A percentile compares a stretch with the other conserved stretches of the same genome.
Conservation (phyloP, 495 filamentous ascomycete genomes). For the Wilcoxina mikolae region DNA sequence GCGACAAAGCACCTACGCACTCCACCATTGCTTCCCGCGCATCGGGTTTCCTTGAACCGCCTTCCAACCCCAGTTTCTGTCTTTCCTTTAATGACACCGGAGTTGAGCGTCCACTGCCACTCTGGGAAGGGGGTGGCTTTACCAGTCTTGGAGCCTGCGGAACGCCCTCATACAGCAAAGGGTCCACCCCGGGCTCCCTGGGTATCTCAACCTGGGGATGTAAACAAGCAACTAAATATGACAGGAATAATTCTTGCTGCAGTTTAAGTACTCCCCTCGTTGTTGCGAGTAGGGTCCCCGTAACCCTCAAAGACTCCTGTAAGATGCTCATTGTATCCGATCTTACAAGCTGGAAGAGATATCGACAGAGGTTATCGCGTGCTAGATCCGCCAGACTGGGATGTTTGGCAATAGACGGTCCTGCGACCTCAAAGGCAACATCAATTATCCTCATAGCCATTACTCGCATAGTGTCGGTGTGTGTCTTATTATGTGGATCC, state of each 20-base stretch:
- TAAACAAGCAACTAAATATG: constrained; percentile 84
- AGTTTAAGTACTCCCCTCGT: constrained; percentile 87
- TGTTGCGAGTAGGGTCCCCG: constrained; percentile 77
- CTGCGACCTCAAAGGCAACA: constrained; percentile 90
- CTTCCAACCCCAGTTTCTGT: constrained; percentile 85
- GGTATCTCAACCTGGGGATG: constrained; percentile 89
- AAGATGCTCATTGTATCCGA: constrained; percentile 91
- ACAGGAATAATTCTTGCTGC: constrained; percentile 92
- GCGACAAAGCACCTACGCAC: constrained; percentile 74
- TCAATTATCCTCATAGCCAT: constrained; percentile 97
- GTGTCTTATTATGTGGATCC: constrained; percentile 79
- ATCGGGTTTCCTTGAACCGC: constrained; percentile 79
- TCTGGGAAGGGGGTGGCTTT: constrained; percentile 64
- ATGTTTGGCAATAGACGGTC: constrained; percentile 87
- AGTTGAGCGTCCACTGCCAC: constrained; percentile 69
- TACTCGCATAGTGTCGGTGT: constrained; percentile 87
- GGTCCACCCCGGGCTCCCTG: constrained; percentile 75
- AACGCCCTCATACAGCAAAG: constrained; percentile 81
- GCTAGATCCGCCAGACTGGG: constrained; percentile 76
- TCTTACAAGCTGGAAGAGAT: constrained; percentile 91
- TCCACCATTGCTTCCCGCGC: constrained; percentile 98
- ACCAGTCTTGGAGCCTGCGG: constrained; percentile 77
- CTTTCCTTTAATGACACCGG: constrained; percentile 88
- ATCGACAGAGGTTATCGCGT: constrained; percentile 83
- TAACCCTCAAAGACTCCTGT: constrained; percentile 79